Evolutionary conservation across 2,329 filamentous ascomycete genomes (phyloP).

Genomic region (Aureobasidium mangrovei): DNA sequence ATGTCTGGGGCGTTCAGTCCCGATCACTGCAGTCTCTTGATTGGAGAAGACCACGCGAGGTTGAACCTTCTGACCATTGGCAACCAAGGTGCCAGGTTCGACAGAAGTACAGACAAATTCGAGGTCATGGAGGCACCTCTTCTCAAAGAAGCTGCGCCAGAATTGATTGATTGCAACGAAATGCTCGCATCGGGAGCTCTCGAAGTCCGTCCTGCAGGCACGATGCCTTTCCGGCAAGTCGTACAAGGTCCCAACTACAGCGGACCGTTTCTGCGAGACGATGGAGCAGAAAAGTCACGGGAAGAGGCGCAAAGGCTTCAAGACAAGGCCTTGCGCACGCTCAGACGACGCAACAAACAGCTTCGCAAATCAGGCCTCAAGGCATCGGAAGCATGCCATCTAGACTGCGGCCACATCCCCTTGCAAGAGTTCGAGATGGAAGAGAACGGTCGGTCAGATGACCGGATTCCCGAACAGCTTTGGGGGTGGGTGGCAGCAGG

Average conservation of each 20-base stretch:
- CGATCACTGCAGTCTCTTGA: slow-evolving; percentile 46
- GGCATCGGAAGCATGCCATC: slow-evolving; percentile 18
- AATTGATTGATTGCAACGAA: slow-evolving; percentile 17
- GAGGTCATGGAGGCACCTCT: slow-evolving; percentile 17
- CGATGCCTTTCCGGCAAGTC: slow-evolving; percentile 36
- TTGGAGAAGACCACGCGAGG: slow-evolving; percentile 50
- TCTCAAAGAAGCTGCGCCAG: slow-evolving; percentile 2
- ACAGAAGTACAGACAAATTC: slow-evolving; percentile 26
- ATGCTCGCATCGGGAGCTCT: slow-evolving; percentile 30
- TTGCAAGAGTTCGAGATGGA: slow-evolving; percentile 30
- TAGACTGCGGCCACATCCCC: slow-evolving; percentile 25
- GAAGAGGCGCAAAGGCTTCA: not conserved
- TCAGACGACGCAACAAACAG: slow-evolving; percentile 11
- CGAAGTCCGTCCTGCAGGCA: slow-evolving; percentile 30
- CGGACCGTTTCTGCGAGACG: not conserved
- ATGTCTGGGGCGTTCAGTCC: slow-evolving; percentile 50
- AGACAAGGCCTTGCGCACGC: slow-evolving; percentile 6
- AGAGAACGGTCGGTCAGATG: slow-evolving; percentile 31
- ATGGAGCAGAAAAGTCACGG: not conserved
- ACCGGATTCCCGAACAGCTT: slow-evolving; percentile 35
- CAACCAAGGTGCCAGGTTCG: slow-evolving; percentile 22
- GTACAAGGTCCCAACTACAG: slow-evolving; percentile 37
- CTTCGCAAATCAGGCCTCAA: slow-evolving; percentile 19
- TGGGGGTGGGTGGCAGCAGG: slow-evolving; percentile 10
- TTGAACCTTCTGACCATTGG: slow-evolving; percentile 44